Evolutionary conservation across 208 protist genomes (phyloP).

Genomic region (Phytomonas sp.): DNA sequence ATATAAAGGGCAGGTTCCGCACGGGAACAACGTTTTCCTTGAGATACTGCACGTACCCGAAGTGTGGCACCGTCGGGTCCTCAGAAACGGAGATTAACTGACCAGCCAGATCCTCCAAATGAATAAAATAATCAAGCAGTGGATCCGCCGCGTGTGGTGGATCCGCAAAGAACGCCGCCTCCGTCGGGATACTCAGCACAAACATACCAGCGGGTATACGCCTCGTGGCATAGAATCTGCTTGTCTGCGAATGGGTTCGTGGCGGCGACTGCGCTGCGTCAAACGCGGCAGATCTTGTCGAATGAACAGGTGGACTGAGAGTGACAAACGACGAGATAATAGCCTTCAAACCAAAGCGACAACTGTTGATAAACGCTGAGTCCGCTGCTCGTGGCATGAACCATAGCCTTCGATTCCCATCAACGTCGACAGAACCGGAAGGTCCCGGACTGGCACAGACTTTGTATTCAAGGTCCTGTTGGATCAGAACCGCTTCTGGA

Average conservation of each 20-base stretch:
- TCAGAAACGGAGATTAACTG: constrained; percentile 49
- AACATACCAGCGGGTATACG: constrained; percentile 66
- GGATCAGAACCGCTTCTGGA: not conserved
- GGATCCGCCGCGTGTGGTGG: constrained; percentile 44
- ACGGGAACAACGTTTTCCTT: constrained; percentile 60
- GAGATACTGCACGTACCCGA: constrained; percentile 65
- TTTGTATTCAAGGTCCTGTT: constrained; percentile 6
- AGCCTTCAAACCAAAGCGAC: constrained; percentile 27
- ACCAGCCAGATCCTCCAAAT: constrained; percentile 68
- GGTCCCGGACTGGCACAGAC: not conserved
- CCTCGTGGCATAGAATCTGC: constrained; percentile 52
- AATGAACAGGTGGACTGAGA: constrained; percentile 20
- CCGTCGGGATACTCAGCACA: constrained; percentile 59
- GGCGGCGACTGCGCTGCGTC: constrained; percentile 8
- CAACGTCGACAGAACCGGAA: not conserved
- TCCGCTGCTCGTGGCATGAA: constrained; percentile 38
- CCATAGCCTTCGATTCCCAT: constrained; percentile 11
- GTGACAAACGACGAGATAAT: constrained; percentile 63
- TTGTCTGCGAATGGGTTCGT: constrained; percentile 20
- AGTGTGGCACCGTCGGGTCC: constrained; percentile 31
- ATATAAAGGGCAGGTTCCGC: constrained; percentile 67
- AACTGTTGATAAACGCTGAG: constrained; percentile 30
- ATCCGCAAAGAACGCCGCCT: constrained; percentile 58
- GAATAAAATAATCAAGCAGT: constrained; percentile 54
- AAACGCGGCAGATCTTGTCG: not conserved